Base-by-base conservation (phyloP, 1,284 basidiomycete genomes). In the Ustilago vetiveriae region DNA sequence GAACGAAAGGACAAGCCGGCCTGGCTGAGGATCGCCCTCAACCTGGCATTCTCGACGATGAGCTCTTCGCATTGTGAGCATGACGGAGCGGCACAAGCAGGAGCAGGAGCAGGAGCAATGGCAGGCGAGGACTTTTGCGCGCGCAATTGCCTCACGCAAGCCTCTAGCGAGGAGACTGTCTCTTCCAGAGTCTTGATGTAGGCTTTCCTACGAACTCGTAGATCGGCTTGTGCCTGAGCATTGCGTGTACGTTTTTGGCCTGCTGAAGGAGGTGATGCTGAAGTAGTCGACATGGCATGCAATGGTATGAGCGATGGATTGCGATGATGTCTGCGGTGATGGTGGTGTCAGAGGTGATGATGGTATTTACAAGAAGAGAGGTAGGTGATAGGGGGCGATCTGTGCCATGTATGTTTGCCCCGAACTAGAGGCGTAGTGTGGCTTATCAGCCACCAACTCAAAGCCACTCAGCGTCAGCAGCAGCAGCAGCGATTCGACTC, bases 171-270 rank as follows among this genome's bases (percentile, higher is more conserved):
- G 4, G 56, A 55, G 8, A 69, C 66, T 19, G 66, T 69, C 30
- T 59, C 55, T 35, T 69, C 66, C 14, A 69, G 41, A 8, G 59
- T 55, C 27, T 69, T 64, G 52, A 64, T 69, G 56, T 69, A 69
- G 4, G 43, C 41, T 30, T 69, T 69, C 5, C 66, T 35, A 5
- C 66, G 42, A 1, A 40, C 51, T 7, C 66, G 45, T 14, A 69
- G 52, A 22, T 64, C 55, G 21, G 66, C 66, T 35, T 69, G 66
- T 6, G 66, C 66, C 23, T 69, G 59, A 1, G 66, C 60, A 17
- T 69, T 69, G 43, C 60, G 59, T n/a, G 66, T 64, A 3, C 65
- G 57, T 9, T 48, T 16, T 37, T 39, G 30, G 11, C 32, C 13
- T 4, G 38, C 3, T 5, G 57, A 29, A 2, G 47, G 30, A 3